These are phyloP conservation scores for Clitocybe nebularis DNA, from an alignment of 1,284 basidiomycete genomes.

Conservation along the genomic window DNA sequence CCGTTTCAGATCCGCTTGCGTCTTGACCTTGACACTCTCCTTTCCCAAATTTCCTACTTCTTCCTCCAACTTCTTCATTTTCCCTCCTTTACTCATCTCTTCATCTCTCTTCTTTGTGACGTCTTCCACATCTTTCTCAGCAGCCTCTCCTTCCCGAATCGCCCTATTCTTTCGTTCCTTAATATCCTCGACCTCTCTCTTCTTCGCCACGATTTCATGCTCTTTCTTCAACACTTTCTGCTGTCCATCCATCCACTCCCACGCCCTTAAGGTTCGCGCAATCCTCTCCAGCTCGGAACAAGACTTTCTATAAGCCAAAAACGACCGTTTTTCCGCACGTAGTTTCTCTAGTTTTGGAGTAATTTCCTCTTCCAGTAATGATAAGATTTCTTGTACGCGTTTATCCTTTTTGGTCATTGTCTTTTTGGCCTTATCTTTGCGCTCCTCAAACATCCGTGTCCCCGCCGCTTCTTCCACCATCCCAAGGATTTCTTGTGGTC, in stretches of 20 bases:
- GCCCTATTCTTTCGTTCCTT: conserved; percentile 52
- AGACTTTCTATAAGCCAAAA: conserved; percentile 89
- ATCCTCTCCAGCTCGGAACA: conserved; percentile 89
- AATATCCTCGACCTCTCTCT: conserved; percentile 47
- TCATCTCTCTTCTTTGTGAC: conserved; percentile 61
- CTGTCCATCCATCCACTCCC: conserved; percentile 76
- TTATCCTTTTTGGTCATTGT: conserved; percentile 99
- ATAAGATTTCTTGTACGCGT: conserved; percentile 87
- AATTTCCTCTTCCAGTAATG: conserved; percentile 86
- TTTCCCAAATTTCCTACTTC: conserved; percentile 80
- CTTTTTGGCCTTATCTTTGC: conserved; percentile 95
- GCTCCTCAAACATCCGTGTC: conserved; percentile 98
- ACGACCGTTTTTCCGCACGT: conserved; percentile 86
- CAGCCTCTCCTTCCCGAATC: conserved; percentile 56
- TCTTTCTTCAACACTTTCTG: conserved; percentile 44
- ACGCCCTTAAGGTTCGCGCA: conserved; percentile 80
- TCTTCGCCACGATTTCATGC: conserved; percentile 55
- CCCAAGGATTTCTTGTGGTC: conserved; percentile 94
- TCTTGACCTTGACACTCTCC: conserved; percentile 81
- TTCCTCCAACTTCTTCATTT: conserved; percentile 76
- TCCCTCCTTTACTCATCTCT: conserved; percentile 75
- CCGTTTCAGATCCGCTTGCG: conserved; percentile 84
- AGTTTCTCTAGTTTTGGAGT: conserved; percentile 93
- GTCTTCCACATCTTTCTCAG: conserved; percentile 71
- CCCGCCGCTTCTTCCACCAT: conserved; percentile 99